Percentiles rank a stretch among this genome's conserved stretches.
These are phyloP conservation scores for Penicillium tannophilum DNA, from an alignment of 495 filamentous ascomycete genomes.

Conservation along the genomic window DNA sequence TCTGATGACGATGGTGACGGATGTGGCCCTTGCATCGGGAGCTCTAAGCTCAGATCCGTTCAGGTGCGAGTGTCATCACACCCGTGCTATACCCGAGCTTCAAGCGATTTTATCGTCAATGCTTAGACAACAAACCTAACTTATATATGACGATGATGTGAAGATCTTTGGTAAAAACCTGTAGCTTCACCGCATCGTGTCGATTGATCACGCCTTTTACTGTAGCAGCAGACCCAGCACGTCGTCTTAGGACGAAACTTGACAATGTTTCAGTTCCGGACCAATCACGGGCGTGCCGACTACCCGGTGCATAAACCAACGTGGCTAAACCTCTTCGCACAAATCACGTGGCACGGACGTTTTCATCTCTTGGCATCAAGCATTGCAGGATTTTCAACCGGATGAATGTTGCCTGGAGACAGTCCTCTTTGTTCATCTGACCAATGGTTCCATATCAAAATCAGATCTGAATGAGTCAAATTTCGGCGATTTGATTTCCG, in stretches of 20 bases:
- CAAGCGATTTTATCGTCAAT: too few relatives aligned
- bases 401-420: not conserved
- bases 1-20: not conserved
- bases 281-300: slow-evolving; percentile 16
- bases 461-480: not conserved
- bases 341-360: slow-evolving; percentile 10
- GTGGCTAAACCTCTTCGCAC: slow-evolving; percentile 8
- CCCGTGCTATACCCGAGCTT: too few relatives aligned
- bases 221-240: not conserved
- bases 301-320: slow-evolving; percentile 15
- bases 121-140: too few relatives aligned
- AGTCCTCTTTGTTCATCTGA: not conserved
- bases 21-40: slow-evolving; percentile 1
- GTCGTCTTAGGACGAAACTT: too few relatives aligned
- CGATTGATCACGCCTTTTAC: not conserved
- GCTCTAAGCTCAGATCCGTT: not conserved
- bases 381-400: not conserved
- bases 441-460: not conserved
- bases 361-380: slow-evolving; percentile 10
- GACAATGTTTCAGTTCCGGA: not conserved
- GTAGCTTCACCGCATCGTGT: not conserved
- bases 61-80: not conserved
- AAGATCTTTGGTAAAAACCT: too few relatives aligned
- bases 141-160: too few relatives aligned
- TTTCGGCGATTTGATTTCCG: not conserved